phyloP scores from a whole-genome alignment of 495 filamentous ascomycete species.

The Barbatosphaeria neglecta region DNA sequence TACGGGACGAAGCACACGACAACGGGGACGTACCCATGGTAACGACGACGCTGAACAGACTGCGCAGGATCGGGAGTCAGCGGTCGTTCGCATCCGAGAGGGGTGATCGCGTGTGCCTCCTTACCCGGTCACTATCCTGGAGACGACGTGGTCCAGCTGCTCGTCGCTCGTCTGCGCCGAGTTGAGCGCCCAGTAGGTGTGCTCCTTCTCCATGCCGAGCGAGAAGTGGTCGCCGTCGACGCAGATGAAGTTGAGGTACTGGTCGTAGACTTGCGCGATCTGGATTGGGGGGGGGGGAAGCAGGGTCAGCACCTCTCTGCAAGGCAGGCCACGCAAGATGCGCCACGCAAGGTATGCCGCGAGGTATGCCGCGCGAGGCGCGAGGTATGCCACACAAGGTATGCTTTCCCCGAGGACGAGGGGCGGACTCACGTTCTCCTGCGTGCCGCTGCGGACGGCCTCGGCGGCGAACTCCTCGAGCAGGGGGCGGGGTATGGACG shows the following conservation, averaged over 20 bases:
- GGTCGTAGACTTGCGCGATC: constrained; percentile 88
- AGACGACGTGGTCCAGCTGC: constrained; percentile 73
- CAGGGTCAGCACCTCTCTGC: no score
- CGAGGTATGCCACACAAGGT: no score
- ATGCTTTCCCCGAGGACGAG: no score
- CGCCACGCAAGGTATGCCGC: no score
- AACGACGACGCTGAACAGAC: constrained; percentile 84
- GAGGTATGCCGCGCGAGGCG: no score
- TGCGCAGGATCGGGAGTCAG: neutral
- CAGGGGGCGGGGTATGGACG: constrained; percentile 81
- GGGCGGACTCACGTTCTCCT: constrained; percentile 42
- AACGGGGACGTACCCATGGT: constrained; percentile 80
- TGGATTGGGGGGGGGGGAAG: neutral
- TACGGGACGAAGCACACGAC: no score
- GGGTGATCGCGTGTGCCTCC: neutral
- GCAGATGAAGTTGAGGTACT: constrained; percentile 96
- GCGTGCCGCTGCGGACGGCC: constrained; percentile 69
- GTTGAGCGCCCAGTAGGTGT: constrained; percentile 86
- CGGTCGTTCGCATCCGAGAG: neutral
- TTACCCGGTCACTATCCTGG: constrained; percentile 76
- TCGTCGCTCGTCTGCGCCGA: constrained; percentile 84
- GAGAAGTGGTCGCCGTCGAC: constrained; percentile 94
- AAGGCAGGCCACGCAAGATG: no score
- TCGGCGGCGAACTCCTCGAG: constrained; percentile 92
- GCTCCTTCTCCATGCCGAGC: constrained; percentile 74